Evolutionary conservation across 2,329 filamentous ascomycete species (phyloP).

Genomic region (Aspergillus nomiae): DNA sequence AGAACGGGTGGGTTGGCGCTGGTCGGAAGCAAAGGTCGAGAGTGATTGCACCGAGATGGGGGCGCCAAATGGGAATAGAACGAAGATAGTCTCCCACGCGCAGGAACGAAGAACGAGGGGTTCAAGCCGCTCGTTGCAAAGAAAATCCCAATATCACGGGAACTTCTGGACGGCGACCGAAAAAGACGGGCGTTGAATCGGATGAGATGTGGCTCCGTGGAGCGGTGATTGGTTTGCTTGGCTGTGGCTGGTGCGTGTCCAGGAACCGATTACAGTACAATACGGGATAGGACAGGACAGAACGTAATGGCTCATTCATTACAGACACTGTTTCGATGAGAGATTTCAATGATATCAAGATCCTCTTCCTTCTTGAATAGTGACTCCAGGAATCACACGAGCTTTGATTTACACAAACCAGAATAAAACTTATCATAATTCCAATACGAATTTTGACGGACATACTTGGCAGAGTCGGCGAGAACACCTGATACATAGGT

Average conservation of each 20-base stretch:
- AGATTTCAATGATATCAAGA: neutral
- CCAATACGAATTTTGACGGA: neutral
- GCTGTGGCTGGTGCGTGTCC: slow-evolving; percentile 11
- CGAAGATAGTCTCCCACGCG: slow-evolving; percentile 10
- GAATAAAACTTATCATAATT: neutral
- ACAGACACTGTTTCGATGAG: neutral
- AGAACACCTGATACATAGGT: slow-evolving; percentile 1
- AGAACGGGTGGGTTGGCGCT: slow-evolving; percentile 16
- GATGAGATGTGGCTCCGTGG: slow-evolving; percentile 10
- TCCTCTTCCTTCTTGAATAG: neutral
- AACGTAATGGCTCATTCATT: neutral
- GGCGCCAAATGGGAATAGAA: slow-evolving; percentile 3
- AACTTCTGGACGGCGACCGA: slow-evolving; percentile 16
- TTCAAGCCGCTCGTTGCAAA: slow-evolving; percentile 22
- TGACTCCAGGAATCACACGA: neutral
- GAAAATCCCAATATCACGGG: slow-evolving; percentile 26
- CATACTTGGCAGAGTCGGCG: neutral
- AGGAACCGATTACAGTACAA: neutral
- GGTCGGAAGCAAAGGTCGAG: slow-evolving; percentile 15
- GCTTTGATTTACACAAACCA: neutral
- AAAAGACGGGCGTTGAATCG: slow-evolving; percentile 10
- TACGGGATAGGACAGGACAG: neutral
- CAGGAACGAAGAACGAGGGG: slow-evolving; percentile 20
- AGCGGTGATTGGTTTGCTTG: slow-evolving; percentile 3
- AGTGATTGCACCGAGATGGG: slow-evolving; percentile 11